phyloP scores from a whole-genome alignment of 2,329 filamentous ascomycete species.

The Metarhizium anisopliae region DNA sequence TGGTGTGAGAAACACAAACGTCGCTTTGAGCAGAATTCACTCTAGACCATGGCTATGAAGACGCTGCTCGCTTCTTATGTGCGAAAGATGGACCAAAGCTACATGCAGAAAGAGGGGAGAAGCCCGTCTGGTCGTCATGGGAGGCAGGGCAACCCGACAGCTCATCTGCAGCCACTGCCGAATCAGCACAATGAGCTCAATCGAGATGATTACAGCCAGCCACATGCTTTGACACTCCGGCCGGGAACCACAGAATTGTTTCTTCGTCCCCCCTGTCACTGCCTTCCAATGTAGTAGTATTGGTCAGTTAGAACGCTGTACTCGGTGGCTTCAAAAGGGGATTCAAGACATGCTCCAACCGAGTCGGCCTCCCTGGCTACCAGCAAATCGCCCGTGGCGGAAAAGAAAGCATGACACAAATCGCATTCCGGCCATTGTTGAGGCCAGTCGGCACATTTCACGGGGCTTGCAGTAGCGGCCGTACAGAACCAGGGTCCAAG shows the following conservation, averaged over 20 bases:
- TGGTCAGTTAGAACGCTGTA: background rate
- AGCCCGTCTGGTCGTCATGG: too few species aligned
- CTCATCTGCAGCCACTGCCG: background rate
- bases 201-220: constrained; percentile 2
- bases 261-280: background rate
- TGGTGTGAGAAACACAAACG: background rate
- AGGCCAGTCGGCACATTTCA: constrained; percentile 5
- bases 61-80: background rate
- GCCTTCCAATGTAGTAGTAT: background rate
- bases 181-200: background rate
- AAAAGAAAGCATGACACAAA: background rate
- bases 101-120: background rate
- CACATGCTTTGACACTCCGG: background rate
- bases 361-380: background rate
- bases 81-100: background rate
- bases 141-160: background rate
- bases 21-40: background rate
- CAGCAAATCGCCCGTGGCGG: background rate
- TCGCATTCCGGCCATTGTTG: background rate
- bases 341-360: background rate
- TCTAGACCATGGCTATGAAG: background rate
- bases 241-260: background rate
- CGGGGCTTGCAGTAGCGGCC: constrained; percentile 11
- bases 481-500: constrained; percentile 1
- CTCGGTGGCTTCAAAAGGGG: background rate